Base-by-base conservation (phyloP, 2,329 filamentous ascomycete species). In the Ampelomyces quisqualis region DNA sequence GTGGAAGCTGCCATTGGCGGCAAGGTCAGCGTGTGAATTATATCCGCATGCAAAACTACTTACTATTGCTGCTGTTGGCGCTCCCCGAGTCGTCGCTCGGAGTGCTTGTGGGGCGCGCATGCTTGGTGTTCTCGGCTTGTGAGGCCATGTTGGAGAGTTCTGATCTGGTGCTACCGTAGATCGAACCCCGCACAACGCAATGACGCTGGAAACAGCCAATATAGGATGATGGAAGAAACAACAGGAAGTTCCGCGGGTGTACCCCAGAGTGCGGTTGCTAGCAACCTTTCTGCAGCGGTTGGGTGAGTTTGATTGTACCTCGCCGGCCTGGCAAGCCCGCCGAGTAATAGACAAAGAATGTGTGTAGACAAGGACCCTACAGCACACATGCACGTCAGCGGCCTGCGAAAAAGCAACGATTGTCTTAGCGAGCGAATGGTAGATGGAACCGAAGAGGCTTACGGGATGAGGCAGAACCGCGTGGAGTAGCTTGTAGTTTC, bases 1-100 rank as follows among this genome's bases (percentile, higher is more conserved):
- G 52, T 53, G 21, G 65, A 64, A 15, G 60, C 64, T 67, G 41
- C 38, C 41, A 34, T 44, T 47, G 34, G 37, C 27, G 3, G 15
- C 15, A 33, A 34, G 18, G 47, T 65, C 49, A 64, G 61, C 27
- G 17, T 29, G 27, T 8, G 7, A 17, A 29, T 29, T 29, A 29
- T 20, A 22, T 38, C 27, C 13, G 15, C 20, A 40, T 33, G 26
- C 34, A 14, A 18, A 24, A 33, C 13, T 34, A 53, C 65, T 57
- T 49, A 68, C 64, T 56, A 46, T 62, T 67, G 47, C 55, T 60
- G 49, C 58, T 62, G 49, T 45, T 58, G 21, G 48, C 48, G 43
- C 49, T 55, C 34, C 53, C 57, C 45, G 61, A 62, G 42, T 56
- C 57, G 46, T 55, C 61, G 49, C 55, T 60, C 17, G 58, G 55